Percentiles rank a stretch among this genome's conserved stretches.
Evolutionary conservation across 352 stramenopile genomes (phyloP).

Genomic region (Achlya hypogyna): DNA sequence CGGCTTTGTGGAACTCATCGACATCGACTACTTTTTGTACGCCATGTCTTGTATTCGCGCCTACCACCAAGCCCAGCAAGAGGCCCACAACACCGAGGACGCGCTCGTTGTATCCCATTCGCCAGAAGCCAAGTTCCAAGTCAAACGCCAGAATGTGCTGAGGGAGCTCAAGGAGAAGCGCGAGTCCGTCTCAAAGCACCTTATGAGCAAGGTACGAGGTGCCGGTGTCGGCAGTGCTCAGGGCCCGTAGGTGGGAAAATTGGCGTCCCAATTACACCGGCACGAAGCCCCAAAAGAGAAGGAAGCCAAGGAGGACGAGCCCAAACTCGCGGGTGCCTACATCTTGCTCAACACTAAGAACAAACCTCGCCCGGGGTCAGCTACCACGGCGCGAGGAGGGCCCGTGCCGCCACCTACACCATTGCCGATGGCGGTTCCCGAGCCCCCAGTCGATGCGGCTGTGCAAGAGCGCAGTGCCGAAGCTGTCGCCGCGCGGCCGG

Average conservation of each 20-base stretch:
- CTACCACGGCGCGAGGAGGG: neutral
- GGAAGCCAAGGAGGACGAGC: slow-evolving; percentile 16
- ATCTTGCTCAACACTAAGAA: slow-evolving; percentile 37
- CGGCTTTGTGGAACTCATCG: slow-evolving; percentile 63
- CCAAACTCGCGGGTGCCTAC: slow-evolving; percentile 30
- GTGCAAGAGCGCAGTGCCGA: neutral
- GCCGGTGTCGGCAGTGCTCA: neutral
- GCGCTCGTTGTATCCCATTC: slow-evolving; percentile 43
- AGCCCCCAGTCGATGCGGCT: neutral
- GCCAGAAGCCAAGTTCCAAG: slow-evolving; percentile 40
- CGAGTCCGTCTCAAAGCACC: slow-evolving; percentile 57
- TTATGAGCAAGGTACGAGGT: slow-evolving; percentile 43
- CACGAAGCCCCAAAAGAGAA: neutral
- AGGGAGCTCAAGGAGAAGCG: slow-evolving; percentile 60
- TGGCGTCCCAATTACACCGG: neutral
- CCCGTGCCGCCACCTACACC: neutral
- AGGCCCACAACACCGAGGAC: neutral
- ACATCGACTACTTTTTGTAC: slow-evolving; percentile 76
- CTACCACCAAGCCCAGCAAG: slow-evolving; percentile 52
- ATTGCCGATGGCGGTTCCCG: too few species aligned
- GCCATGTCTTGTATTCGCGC: slow-evolving; percentile 66
- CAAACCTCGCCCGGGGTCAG: slow-evolving; percentile 24
- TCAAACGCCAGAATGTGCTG: slow-evolving; percentile 65
- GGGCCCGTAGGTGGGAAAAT: slow-evolving; percentile 6
- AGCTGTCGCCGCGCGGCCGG: neutral